Percentiles rank a stretch among this genome's conserved stretches.
phyloP scores from a whole-genome alignment of 495 filamentous ascomycete species.

The Xylaria telfairii region DNA sequence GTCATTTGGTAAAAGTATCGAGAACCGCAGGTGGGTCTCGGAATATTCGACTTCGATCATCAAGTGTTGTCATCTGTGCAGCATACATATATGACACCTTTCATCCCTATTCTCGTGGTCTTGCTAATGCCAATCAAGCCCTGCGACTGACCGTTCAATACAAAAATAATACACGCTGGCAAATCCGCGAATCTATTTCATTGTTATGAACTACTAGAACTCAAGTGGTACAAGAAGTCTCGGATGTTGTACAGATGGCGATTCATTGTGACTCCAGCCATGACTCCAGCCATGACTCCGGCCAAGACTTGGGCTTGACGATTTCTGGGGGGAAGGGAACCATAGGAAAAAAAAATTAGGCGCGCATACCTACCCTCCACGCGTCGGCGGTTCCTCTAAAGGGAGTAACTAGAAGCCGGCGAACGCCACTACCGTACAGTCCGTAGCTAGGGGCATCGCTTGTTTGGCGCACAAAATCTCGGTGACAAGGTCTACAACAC shows the following conservation, averaged over 20 bases:
- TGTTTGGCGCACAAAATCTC: not conserved
- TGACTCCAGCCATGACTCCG: not conserved
- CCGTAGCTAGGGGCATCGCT: not conserved
- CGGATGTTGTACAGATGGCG: not conserved
- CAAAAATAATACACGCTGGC: not conserved
- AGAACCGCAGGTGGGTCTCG: constrained; percentile 5
- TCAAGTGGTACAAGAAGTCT: not conserved
- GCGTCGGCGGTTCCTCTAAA: not conserved
- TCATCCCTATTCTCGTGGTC: not conserved
- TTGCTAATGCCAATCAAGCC: not conserved
- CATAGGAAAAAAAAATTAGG: not conserved
- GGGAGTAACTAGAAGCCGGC: not conserved
- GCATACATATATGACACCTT: not conserved
- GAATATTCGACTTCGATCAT: constrained; percentile 7
- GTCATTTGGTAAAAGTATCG: constrained; percentile 2
- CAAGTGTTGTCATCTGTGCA: constrained; percentile 15
- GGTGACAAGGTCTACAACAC: not conserved
- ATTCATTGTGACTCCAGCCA: not conserved
- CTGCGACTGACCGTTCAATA: not conserved
- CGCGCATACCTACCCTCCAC: not conserved
- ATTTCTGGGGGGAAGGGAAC: not conserved
- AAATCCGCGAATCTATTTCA: not conserved
- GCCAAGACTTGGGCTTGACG: no score
- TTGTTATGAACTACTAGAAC: no score
- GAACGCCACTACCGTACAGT: not conserved